These are phyloP conservation scores for Fragaria iinumae DNA, from an alignment of 306 rosid species.

Conservation along the genomic window DNA sequence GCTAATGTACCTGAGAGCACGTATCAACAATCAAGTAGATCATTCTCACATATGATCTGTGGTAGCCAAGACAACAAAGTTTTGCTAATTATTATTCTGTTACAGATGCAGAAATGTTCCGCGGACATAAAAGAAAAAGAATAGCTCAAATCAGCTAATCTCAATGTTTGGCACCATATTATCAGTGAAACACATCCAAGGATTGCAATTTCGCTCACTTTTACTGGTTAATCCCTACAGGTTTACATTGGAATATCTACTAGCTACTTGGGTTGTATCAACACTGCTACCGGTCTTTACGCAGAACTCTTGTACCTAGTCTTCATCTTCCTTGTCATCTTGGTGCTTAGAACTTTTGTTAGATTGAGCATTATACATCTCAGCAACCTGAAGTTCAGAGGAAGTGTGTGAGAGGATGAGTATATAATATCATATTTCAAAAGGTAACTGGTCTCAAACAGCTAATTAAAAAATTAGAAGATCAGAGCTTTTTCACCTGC, in stretches of 20 bases:
- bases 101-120: no score
- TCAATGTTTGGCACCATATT: no score
- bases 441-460: not conserved
- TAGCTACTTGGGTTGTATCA: not conserved
- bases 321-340: slow-evolving; percentile 66
- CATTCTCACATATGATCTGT: no score
- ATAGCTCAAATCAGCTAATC: no score
- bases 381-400: slow-evolving; percentile 66
- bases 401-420: not conserved
- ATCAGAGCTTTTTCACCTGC: slow-evolving; percentile 45
- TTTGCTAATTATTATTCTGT: no score
- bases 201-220: no score
- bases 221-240: not conserved
- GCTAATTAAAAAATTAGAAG: not conserved
- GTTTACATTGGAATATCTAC: not conserved
- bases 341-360: slow-evolving; percentile 51
- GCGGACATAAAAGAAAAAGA: no score
- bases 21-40: no score
- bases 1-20: no score
- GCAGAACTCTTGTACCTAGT: slow-evolving; percentile 25
- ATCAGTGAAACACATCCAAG: no score
- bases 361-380: slow-evolving; percentile 77
- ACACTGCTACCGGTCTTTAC: slow-evolving; percentile 17
- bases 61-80: no score
- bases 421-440: not conserved